phyloP scores from a whole-genome alignment of 179 eudicot species.

The Corrigiola litoralis region DNA sequence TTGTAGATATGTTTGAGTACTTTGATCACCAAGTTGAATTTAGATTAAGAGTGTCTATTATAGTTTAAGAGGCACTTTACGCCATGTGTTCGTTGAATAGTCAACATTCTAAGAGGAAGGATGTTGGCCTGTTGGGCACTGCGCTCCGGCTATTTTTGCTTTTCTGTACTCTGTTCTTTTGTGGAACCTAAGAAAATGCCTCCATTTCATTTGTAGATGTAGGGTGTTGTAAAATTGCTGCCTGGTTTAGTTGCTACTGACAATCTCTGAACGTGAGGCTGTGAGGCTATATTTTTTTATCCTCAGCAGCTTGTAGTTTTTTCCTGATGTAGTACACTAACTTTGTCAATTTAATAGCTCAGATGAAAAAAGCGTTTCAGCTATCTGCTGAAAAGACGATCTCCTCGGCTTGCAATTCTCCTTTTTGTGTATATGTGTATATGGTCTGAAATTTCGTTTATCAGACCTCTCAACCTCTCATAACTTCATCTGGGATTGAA shows the following conservation, averaged over 20 bases:
- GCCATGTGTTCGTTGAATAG: too few relatives aligned
- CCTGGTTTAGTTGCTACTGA: not conserved
- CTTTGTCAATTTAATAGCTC: too few relatives aligned
- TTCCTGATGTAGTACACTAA: not conserved
- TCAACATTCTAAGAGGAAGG: not conserved
- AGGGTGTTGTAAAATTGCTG: not conserved
- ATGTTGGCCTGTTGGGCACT: not conserved
- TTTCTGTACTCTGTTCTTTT: not conserved
- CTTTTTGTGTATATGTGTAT: not conserved
- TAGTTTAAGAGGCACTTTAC: too few relatives aligned
- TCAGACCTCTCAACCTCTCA: too few relatives aligned
- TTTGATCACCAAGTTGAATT: not conserved
- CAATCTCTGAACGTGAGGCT: not conserved
- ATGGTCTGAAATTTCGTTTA: too few relatives aligned
- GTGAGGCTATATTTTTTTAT: not conserved
- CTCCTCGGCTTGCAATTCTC: not conserved
- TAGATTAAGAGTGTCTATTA: too few relatives aligned
- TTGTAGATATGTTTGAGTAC: not conserved
- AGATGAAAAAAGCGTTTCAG: not conserved
- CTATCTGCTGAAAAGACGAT: not conserved
- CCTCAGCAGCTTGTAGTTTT: conserved; percentile 6
- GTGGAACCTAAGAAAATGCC: conserved; percentile 4
- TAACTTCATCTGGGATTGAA: too few relatives aligned
- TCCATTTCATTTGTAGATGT: not conserved
- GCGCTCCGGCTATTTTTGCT: not conserved